Percentiles rank a stretch among this genome's conserved stretches.
These are phyloP conservation scores for Clitocybe nebularis DNA, from an alignment of 1,284 basidiomycete species.

Conservation along the genomic window DNA sequence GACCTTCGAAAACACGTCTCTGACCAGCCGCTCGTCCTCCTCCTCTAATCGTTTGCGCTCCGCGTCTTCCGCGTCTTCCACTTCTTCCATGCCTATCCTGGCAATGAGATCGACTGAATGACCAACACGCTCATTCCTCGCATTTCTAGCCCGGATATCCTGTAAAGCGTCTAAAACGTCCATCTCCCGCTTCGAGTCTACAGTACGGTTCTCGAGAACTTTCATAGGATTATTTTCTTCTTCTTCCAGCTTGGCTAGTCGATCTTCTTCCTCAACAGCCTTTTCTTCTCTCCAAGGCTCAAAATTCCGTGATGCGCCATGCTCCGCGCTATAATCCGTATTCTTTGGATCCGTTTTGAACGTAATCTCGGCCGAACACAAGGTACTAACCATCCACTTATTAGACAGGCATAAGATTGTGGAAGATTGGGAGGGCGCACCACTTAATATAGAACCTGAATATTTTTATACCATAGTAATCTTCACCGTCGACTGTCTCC, in stretches of 20 bases:
- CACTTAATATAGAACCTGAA: constrained; percentile 86
- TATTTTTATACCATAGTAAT: constrained; percentile 98
- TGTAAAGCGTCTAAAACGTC: constrained; percentile 95
- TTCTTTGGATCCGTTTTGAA: constrained; percentile 99
- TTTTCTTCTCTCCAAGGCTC: constrained; percentile 87
- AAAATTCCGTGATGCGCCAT: constrained; percentile 92
- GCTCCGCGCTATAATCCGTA: constrained; percentile 89
- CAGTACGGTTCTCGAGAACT: constrained; percentile 86
- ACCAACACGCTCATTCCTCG: constrained; percentile 81
- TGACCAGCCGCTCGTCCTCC: constrained; percentile 88
- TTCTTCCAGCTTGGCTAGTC: constrained; percentile 75
- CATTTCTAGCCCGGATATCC: constrained; percentile 91
- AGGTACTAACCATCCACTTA: too few species aligned
- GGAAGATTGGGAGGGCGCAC: constrained; percentile 30
- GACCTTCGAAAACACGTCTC: constrained; percentile 82
- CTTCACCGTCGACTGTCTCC: constrained; percentile 95
- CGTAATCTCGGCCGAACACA: constrained; percentile 97
- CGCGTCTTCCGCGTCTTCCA: constrained; percentile 67
- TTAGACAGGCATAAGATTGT: neutral
- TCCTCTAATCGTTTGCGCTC: constrained; percentile 71
- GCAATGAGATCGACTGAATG: constrained; percentile 61
- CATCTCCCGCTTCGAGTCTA: constrained; percentile 96
- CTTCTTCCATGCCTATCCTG: constrained; percentile 54
- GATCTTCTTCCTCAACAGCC: constrained; percentile 71
- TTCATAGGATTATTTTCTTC: constrained; percentile 98